These are phyloP conservation scores for Exophiala sp. DNA, from an alignment of 2,329 filamentous ascomycete genomes.

Conservation along the genomic window DNA sequence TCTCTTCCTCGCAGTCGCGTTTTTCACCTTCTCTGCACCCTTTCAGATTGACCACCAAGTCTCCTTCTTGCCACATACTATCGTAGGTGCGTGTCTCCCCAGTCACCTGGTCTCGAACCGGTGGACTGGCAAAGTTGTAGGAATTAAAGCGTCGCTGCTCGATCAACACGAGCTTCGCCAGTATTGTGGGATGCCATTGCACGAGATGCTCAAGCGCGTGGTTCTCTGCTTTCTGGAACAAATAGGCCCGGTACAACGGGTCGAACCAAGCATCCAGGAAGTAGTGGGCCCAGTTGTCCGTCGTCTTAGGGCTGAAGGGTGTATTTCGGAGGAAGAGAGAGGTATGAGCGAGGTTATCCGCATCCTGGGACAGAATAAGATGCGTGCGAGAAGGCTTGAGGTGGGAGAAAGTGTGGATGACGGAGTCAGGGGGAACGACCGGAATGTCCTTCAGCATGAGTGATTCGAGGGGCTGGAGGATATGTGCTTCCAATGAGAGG, in stretches of 20 bases:
- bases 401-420: slow-evolving; percentile 88
- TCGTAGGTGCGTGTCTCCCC: slow-evolving; percentile 40
- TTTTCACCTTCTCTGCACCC: slow-evolving; percentile 57
- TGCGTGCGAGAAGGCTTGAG: slow-evolving; percentile 73
- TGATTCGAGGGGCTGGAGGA: slow-evolving; percentile 67
- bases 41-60: slow-evolving; percentile 73
- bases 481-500: slow-evolving; percentile 61
- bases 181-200: slow-evolving; percentile 94
- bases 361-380: slow-evolving; percentile 77
- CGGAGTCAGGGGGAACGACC: slow-evolving; percentile 89
- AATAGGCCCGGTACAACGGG: slow-evolving; percentile 86
- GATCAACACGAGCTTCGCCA: slow-evolving; percentile 83
- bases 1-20: slow-evolving; percentile 65
- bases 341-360: slow-evolving; percentile 65
- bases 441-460: slow-evolving; percentile 80
- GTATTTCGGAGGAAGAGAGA: slow-evolving; percentile 65
- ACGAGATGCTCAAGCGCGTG: slow-evolving; percentile 87
- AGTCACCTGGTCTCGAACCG: slow-evolving; percentile 34
- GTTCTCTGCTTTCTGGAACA: slow-evolving; percentile 89
- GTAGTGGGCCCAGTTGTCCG: slow-evolving; percentile 82
- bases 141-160: slow-evolving; percentile 78
- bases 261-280: slow-evolving; percentile 96
- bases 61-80: slow-evolving; percentile 69
- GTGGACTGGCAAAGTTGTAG: slow-evolving; percentile 50
- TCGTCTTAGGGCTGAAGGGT: slow-evolving; percentile 13